These are phyloP conservation scores for Leucogyrophana mollusca DNA, from an alignment of 768 basidiomycete species.

Conservation along the genomic window DNA sequence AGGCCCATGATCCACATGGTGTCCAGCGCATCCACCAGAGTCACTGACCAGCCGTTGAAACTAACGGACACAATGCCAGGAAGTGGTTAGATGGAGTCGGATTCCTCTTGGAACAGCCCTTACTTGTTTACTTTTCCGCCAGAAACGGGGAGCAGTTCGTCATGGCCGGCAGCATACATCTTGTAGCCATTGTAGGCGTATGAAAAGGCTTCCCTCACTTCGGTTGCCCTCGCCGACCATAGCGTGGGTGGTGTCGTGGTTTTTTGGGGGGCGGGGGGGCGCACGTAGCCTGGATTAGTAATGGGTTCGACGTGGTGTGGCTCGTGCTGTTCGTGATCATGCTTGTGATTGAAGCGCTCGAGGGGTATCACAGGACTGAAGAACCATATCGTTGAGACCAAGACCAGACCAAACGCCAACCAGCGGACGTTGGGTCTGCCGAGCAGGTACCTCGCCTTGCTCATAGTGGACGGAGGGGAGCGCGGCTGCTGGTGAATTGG, in stretches of 20 bases:
- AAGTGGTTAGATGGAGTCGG: neutral
- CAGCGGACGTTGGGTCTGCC: slow-evolving; percentile 4
- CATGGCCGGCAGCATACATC: slow-evolving; percentile 46
- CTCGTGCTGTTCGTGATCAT: neutral
- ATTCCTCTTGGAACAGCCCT: slow-evolving; percentile 17
- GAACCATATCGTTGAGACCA: slow-evolving; percentile 3
- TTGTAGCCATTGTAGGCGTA: slow-evolving; percentile 57
- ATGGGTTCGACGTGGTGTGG: slow-evolving; percentile 2
- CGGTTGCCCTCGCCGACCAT: slow-evolving; percentile 43
- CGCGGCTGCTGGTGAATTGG: slow-evolving; percentile 4
- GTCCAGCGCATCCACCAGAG: slow-evolving; percentile 75
- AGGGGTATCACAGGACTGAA: neutral
- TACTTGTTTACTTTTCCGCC: slow-evolving; percentile 51
- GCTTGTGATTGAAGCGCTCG: neutral
- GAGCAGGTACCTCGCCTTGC: neutral
- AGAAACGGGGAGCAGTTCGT: slow-evolving; percentile 49
- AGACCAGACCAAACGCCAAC: slow-evolving; percentile 2
- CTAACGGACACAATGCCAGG: slow-evolving; percentile 6
- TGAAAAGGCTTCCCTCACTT: slow-evolving; percentile 53
- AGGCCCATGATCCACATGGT: slow-evolving; percentile 82
- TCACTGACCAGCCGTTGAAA: slow-evolving; percentile 62
- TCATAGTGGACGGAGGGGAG: neutral
- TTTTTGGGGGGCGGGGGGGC: neutral
- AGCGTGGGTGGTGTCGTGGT: neutral
- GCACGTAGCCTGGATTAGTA: neutral